These are phyloP conservation scores for Physaria fendleri DNA, from an alignment of 345 rosid genomes.

Conservation along the genomic window DNA sequence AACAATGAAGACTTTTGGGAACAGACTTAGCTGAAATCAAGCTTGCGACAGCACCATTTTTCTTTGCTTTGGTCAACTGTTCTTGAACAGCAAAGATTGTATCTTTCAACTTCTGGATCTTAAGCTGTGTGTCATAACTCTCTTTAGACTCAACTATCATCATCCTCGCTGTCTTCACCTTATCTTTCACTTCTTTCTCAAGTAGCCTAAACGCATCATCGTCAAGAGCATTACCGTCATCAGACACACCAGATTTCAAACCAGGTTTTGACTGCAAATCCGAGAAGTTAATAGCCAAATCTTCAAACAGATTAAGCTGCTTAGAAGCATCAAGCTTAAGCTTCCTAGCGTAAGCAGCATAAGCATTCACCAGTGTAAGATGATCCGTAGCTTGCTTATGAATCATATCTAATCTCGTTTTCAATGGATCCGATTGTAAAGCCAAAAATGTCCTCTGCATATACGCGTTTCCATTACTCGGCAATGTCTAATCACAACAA, in stretches of 20 bases:
- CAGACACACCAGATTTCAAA: constrained; percentile 46
- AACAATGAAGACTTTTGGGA: constrained; percentile 88
- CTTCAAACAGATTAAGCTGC: constrained; percentile 68
- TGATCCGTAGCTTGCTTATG: constrained; percentile 87
- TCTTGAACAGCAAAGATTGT: constrained; percentile 85
- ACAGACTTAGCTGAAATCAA: constrained; percentile 70
- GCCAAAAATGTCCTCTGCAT: constrained; percentile 63
- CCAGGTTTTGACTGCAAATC: constrained; percentile 49
- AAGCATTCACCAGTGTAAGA: constrained; percentile 65
- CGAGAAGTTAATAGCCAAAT: constrained; percentile 58
- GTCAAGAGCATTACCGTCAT: constrained; percentile 41
- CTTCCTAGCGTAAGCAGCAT: constrained; percentile 92
- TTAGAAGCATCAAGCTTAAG: constrained; percentile 78
- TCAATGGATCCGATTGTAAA: constrained; percentile 72
- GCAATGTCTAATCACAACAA: constrained; percentile 39
- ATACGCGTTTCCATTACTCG: constrained; percentile 53
- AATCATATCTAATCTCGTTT: constrained; percentile 77
- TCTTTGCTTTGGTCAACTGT: constrained; percentile 70
- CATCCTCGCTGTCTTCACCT: constrained; percentile 58
- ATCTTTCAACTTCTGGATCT: constrained; percentile 88
- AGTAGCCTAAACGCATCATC: constrained; percentile 70
- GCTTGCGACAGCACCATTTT: constrained; percentile 77
- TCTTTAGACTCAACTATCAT: constrained; percentile 78
- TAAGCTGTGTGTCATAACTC: constrained; percentile 83
- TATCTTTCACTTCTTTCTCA: constrained; percentile 92